phyloP scores from a whole-genome alignment of 257 asterid species.

The Scutellaria barbata region DNA sequence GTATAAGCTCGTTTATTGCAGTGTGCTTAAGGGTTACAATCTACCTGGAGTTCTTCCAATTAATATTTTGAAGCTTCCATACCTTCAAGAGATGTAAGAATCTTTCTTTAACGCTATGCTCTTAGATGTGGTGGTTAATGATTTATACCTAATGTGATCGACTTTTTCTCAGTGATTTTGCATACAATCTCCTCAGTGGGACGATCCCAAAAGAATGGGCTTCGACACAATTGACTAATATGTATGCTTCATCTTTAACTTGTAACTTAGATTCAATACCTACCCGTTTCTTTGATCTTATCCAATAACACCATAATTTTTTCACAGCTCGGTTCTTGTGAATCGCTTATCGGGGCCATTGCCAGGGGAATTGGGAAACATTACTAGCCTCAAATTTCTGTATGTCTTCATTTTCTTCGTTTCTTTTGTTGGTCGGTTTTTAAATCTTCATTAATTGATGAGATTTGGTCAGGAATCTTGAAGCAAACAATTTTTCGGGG shows the following conservation, averaged over 20 bases:
- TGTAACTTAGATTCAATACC: not conserved
- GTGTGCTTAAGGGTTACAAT: conserved; percentile 65
- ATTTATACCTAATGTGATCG: conserved; percentile 22
- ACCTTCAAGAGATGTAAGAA: conserved; percentile 65
- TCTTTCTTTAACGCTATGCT: conserved; percentile 16
- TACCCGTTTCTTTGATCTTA: conserved; percentile 23
- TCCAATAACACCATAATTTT: conserved; percentile 33
- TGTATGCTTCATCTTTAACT: conserved; percentile 49
- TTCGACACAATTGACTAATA: conserved; percentile 48
- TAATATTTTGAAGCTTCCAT: conserved; percentile 60
- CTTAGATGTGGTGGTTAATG: conserved; percentile 21
- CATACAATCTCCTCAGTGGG: conserved; percentile 72
- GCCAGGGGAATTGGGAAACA: conserved; percentile 69
- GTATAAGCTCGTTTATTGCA: conserved; percentile 42
- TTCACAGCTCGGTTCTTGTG: conserved; percentile 74
- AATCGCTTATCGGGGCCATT: conserved; percentile 81
- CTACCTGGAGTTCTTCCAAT: conserved; percentile 79
- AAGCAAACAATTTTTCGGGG: conserved; percentile 76
- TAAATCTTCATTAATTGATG: not conserved
- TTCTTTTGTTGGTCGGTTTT: conserved; percentile 19
- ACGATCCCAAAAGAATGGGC: conserved; percentile 81
- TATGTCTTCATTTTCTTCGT: conserved; percentile 48
- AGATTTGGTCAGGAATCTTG: conserved; percentile 63
- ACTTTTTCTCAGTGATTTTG: conserved; percentile 65
- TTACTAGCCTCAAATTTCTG: conserved; percentile 77